These are phyloP conservation scores for Rhizopus microsporus DNA, from an alignment of 371 early-diverging fungal species.

Conservation along the genomic window DNA sequence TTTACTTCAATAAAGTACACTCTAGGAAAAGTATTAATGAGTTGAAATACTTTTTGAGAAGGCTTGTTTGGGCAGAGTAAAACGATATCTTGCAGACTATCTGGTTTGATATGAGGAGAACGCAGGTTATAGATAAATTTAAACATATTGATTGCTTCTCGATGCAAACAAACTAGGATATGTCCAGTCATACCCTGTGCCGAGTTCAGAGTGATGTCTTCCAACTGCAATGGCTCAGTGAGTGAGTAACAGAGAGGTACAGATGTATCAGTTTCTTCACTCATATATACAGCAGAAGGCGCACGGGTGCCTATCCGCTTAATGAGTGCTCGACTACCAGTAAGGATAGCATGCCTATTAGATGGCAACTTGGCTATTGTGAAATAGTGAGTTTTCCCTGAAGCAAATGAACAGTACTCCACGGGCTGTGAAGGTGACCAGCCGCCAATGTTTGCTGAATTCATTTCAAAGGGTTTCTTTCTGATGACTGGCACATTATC, in stretches of 20 bases:
- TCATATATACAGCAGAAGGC: neutral
- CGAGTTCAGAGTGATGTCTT: conserved; percentile 25
- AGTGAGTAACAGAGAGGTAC: conserved; percentile 48
- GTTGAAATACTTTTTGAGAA: conserved; percentile 35
- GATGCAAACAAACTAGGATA: conserved; percentile 41
- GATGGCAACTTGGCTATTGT: conserved; percentile 12
- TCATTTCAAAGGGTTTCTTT: conserved; percentile 4
- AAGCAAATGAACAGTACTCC: conserved; percentile 7
- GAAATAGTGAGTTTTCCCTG: conserved; percentile 3
- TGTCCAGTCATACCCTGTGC: conserved; percentile 33
- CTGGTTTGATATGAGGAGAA: conserved; percentile 31
- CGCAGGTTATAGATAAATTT: conserved; percentile 40
- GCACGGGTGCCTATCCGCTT: neutral
- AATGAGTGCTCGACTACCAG: conserved; percentile 12
- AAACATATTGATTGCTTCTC: conserved; percentile 38
- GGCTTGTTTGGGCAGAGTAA: conserved; percentile 45
- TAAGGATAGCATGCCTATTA: conserved; percentile 16
- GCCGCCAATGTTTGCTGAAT: neutral
- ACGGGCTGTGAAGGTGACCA: conserved; percentile 12
- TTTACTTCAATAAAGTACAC: conserved; percentile 54
- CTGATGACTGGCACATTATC: conserved; percentile 6
- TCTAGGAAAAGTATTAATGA: conserved; percentile 48
- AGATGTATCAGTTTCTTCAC: neutral
- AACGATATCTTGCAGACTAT: conserved; percentile 51
- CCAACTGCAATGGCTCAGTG: conserved; percentile 23